A percentile compares a stretch with the other conserved stretches of the same genome.
Conservation (phyloP, 176 grass and related monocot species). For the Calamus simplicifolius region DNA sequence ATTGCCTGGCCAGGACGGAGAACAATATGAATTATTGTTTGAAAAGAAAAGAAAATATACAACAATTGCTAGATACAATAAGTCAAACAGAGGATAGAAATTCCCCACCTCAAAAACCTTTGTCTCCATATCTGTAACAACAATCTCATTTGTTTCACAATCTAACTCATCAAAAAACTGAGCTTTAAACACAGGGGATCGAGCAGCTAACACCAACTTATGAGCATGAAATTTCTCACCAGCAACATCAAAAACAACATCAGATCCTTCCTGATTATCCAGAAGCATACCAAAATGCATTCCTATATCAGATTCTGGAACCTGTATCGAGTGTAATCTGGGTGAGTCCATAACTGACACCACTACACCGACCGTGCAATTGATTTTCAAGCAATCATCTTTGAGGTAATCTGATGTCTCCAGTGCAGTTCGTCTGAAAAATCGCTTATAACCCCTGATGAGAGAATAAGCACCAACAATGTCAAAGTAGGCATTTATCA, state of each 20-base stretch:
- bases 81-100: conserved; percentile 12
- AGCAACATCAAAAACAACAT: conserved; percentile 70
- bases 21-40: conserved; percentile 10
- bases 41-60: background rate
- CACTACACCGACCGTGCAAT: conserved; percentile 83
- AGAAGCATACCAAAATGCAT: conserved; percentile 77
- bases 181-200: conserved; percentile 61
- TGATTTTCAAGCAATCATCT: conserved; percentile 94
- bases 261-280: conserved; percentile 63
- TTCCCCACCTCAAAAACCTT: conserved; percentile 66
- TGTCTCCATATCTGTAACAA: conserved; percentile 70
- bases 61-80: background rate
- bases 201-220: conserved; percentile 67
- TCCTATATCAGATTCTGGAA: conserved; percentile 80
- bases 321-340: conserved; percentile 48
- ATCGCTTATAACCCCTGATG: conserved; percentile 88
- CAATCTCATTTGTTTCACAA: conserved; percentile 41
- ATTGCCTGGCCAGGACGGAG: conserved; percentile 35
- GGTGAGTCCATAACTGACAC: conserved; percentile 65
- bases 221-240: conserved; percentile 87
- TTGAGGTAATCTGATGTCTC: conserved; percentile 82
- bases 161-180: conserved; percentile 43
- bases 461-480: background rate
- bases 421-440: conserved; percentile 57
- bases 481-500: too few relatives aligned